Percentiles rank a stretch among this genome's conserved stretches.
Conservation (phyloP, 2,329 filamentous ascomycete species). For the Trichophyton rubrum region DNA sequence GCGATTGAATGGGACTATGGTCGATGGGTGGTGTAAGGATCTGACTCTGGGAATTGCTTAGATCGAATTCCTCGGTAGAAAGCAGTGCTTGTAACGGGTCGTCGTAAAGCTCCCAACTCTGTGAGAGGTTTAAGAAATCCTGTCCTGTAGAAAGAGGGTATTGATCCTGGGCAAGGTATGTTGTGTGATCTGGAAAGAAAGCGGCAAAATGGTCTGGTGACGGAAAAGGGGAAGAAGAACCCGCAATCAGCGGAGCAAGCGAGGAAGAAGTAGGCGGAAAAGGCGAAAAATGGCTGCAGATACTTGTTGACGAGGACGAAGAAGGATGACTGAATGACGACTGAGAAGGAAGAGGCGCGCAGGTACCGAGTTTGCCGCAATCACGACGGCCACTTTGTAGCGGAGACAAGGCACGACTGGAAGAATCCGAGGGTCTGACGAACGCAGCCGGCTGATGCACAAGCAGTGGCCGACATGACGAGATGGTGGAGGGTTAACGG, state of each 20-base stretch:
- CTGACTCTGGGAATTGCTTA: background rate
- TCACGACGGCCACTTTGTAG: conserved; percentile 1
- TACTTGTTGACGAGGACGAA: background rate
- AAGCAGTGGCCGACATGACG: conserved; percentile 3
- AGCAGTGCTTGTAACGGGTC: background rate
- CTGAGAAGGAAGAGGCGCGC: background rate
- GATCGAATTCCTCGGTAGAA: background rate
- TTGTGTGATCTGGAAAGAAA: background rate
- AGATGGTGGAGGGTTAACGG: background rate
- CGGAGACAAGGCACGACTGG: background rate
- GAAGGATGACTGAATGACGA: background rate
- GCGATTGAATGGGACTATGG: background rate
- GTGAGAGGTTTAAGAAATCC: background rate
- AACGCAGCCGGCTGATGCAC: background rate
- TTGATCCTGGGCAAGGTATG: background rate
- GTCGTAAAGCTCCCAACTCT: background rate
- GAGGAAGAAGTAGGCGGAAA: background rate
- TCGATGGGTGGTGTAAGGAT: background rate
- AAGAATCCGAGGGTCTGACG: conserved; percentile 1
- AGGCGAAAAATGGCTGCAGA: background rate
- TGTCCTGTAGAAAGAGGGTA: background rate
- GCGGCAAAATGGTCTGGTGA: background rate
- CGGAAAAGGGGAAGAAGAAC: background rate
- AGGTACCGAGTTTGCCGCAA: background rate
- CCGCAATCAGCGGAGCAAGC: background rate